These are phyloP conservation scores for Paraphoma sp. DNA, from an alignment of 2,329 filamentous ascomycete species.

Conservation along the genomic window DNA sequence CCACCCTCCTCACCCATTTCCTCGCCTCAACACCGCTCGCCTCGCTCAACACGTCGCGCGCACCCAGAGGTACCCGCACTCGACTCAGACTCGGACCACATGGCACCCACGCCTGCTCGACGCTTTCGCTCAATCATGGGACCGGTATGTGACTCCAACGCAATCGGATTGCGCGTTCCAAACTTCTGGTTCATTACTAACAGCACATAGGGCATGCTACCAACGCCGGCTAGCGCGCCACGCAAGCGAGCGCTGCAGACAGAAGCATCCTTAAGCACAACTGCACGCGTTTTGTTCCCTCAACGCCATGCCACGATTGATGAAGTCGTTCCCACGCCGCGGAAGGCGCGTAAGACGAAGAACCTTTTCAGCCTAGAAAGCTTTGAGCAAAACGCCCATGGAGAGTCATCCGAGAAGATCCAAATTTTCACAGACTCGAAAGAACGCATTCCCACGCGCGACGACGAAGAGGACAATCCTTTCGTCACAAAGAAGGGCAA, in stretches of 20 bases:
- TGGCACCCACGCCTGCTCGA: slow-evolving; percentile 32
- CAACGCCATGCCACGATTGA: slow-evolving; percentile 68
- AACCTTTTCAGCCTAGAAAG: slow-evolving; percentile 52
- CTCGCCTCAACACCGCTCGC: slow-evolving; percentile 36
- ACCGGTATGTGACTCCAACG: slow-evolving; percentile 22
- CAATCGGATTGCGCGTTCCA: background rate
- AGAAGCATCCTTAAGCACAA: slow-evolving; percentile 51
- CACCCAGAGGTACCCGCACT: slow-evolving; percentile 25
- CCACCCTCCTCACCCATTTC: slow-evolving; percentile 52
- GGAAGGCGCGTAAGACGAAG: slow-evolving; percentile 63
- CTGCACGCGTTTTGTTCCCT: slow-evolving; percentile 63
- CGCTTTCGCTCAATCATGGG: slow-evolving; percentile 36
- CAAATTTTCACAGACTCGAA: slow-evolving; percentile 80
- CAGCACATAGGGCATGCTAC: slow-evolving; percentile 63
- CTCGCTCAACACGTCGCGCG: slow-evolving; percentile 39
- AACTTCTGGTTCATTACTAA: slow-evolving; percentile 6
- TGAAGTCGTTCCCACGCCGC: slow-evolving; percentile 65
- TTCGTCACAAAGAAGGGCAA: slow-evolving; percentile 65
- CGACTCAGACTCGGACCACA: slow-evolving; percentile 41
- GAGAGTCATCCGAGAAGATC: slow-evolving; percentile 66
- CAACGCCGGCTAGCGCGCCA: slow-evolving; percentile 80
- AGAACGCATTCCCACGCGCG: slow-evolving; percentile 73
- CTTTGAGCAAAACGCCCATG: slow-evolving; percentile 54
- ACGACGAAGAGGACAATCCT: slow-evolving; percentile 72
- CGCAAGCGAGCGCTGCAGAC: slow-evolving; percentile 62